A percentile compares a stretch with the other conserved stretches of the same genome.
These are phyloP conservation scores for Trametes cubensis DNA, from an alignment of 768 basidiomycete species.

Conservation along the genomic window DNA sequence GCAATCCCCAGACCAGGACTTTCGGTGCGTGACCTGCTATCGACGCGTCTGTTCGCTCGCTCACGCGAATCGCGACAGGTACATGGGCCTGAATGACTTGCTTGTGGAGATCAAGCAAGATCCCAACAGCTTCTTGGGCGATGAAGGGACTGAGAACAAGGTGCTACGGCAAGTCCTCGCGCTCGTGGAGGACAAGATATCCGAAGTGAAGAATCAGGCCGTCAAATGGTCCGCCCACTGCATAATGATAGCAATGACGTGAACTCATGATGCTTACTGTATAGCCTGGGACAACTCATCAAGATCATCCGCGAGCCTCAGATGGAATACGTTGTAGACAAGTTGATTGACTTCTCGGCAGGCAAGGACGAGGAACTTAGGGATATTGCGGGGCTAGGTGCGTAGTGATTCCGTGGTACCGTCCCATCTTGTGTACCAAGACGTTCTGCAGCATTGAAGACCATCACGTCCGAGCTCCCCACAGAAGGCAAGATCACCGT, in stretches of 20 bases:
- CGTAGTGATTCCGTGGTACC: constrained; percentile 21
- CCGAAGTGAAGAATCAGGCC: constrained; percentile 97
- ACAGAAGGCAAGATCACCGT: constrained; percentile 77
- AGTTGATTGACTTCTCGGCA: constrained; percentile 81
- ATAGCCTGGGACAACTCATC: constrained; percentile 86
- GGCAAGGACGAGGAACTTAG: constrained; percentile 91
- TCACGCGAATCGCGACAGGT: constrained; percentile 50
- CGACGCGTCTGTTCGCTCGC: constrained; percentile 23
- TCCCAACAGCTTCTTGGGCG: constrained; percentile 73
- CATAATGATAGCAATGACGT: neutral
- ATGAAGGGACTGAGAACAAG: constrained; percentile 84
- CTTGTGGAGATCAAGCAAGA: constrained; percentile 86
- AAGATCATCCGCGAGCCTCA: constrained; percentile 82
- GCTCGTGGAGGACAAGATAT: constrained; percentile 92
- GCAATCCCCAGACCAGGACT: constrained; percentile 91
- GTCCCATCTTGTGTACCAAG: neutral
- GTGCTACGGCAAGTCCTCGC: constrained; percentile 82
- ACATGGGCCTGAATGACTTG: constrained; percentile 96
- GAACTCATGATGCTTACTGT: neutral
- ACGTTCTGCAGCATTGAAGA: constrained; percentile 75
- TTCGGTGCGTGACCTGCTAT: constrained; percentile 54
- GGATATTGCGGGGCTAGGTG: constrained; percentile 93
- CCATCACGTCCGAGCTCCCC: constrained; percentile 89
- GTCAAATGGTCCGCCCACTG: constrained; percentile 77
- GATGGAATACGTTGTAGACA: constrained; percentile 87